Percentiles rank a stretch among this genome's conserved stretches.
phyloP scores from a whole-genome alignment of 2,329 filamentous ascomycete species.

The Colletotrichum agaves region DNA sequence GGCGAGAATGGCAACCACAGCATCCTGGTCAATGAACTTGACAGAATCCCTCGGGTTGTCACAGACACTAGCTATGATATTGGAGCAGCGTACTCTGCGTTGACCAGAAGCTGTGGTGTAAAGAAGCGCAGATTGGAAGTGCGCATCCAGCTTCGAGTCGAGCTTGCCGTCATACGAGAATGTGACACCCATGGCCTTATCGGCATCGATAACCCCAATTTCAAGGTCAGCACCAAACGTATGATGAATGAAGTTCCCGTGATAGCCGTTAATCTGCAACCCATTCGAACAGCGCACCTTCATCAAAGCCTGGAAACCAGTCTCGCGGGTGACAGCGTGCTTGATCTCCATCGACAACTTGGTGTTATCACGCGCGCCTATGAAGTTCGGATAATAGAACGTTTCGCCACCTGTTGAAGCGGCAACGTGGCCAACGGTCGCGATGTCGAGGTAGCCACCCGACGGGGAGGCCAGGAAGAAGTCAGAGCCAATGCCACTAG shows the following conservation, averaged over 20 bases:
- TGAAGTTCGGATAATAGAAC: constrained; percentile 97
- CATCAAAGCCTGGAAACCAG: constrained; percentile 95
- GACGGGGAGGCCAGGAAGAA: constrained; percentile 94
- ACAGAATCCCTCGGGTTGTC: constrained; percentile 85
- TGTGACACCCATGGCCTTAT: constrained; percentile 91
- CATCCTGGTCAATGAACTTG: constrained; percentile 96
- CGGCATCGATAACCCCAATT: constrained; percentile 89
- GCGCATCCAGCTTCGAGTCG: constrained; percentile 94
- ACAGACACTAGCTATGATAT: constrained; percentile 91
- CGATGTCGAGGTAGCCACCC: constrained; percentile 91
- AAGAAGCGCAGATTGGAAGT: constrained; percentile 94
- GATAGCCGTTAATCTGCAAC: constrained; percentile 91
- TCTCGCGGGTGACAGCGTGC: constrained; percentile 88
- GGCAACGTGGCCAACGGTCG: constrained; percentile 88
- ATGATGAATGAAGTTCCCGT: constrained; percentile 96
- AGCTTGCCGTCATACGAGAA: constrained; percentile 98
- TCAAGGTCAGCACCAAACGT: constrained; percentile 95
- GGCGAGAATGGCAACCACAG: constrained; percentile 86
- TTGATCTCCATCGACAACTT: constrained; percentile 87
- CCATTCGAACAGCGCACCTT: constrained; percentile 98
- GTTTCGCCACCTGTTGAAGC: constrained; percentile 93
- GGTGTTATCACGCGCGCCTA: constrained; percentile 83
- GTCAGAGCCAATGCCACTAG: constrained; percentile 86
- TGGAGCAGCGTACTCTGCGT: constrained; percentile 90
- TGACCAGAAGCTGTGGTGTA: constrained; percentile 94